Evolutionary conservation across 1,139 yeast species (phyloP).

Genomic region (Scheffersomyces lignicola): DNA sequence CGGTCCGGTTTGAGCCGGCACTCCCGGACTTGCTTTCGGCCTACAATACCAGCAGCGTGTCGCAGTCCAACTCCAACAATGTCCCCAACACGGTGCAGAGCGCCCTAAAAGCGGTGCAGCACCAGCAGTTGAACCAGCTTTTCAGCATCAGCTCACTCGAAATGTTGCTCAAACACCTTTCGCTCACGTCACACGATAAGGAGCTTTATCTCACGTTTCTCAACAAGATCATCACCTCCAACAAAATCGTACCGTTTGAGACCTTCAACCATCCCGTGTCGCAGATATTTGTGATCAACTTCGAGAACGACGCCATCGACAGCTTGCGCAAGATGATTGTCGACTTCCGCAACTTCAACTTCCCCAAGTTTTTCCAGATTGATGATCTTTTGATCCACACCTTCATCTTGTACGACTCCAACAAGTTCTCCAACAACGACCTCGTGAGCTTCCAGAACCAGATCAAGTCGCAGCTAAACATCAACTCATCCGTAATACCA

Average conservation of each 20-base stretch:
- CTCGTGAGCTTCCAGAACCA: conserved; percentile 33
- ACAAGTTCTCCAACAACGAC: conserved; percentile 19
- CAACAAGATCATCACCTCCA: conserved; percentile 60
- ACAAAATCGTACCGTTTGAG: conserved; percentile 75
- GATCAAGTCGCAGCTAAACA: conserved; percentile 26
- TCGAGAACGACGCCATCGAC: conserved; percentile 48
- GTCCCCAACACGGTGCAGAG: neutral
- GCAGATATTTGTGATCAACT: conserved; percentile 66
- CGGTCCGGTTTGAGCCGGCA: conserved; percentile 44
- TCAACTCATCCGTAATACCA: conserved; percentile 31
- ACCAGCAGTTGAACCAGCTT: conserved; percentile 23
- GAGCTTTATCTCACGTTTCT: conserved; percentile 60
- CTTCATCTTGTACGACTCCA: conserved; percentile 38
- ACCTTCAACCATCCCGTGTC: conserved; percentile 88
- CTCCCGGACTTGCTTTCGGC: conserved; percentile 42
- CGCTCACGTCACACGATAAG: conserved; percentile 10
- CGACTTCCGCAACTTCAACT: conserved; percentile 41
- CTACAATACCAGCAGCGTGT: conserved; percentile 12
- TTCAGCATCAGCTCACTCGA: conserved; percentile 46
- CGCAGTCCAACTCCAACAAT: neutral
- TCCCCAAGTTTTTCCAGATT: conserved; percentile 61
- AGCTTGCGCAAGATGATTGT: conserved; percentile 39
- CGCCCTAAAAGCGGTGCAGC: neutral
- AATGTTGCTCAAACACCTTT: conserved; percentile 24
- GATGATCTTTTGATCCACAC: conserved; percentile 55